phyloP scores from a whole-genome alignment of 148 eudicot genomes.

The Rhododendron mucronatum region DNA sequence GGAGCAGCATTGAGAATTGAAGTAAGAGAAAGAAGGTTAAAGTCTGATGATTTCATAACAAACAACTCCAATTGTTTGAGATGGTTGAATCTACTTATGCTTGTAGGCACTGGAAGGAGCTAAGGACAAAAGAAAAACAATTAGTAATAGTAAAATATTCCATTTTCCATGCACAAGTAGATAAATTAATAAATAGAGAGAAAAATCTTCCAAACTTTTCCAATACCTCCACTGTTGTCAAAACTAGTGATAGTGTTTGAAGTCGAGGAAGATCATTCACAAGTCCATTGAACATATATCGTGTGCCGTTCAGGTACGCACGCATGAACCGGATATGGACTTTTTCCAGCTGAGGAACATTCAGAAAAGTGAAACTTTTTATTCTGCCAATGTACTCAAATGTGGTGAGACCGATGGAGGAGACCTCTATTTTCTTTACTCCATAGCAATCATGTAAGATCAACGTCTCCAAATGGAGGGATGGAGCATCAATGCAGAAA shows the following conservation, averaged over 20 bases:
- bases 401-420: conserved; percentile 10
- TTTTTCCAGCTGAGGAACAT: conserved; percentile 12
- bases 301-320: not conserved
- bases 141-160: not conserved
- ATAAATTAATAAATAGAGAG: not conserved
- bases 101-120: not conserved
- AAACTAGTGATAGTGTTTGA: conserved; percentile 6
- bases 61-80: too few species aligned
- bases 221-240: not conserved
- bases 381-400: conserved; percentile 4
- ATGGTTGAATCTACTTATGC: too few species aligned
- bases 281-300: conserved; percentile 1
- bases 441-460: not conserved
- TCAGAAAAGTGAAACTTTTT: conserved; percentile 7
- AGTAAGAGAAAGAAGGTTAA: too few species aligned
- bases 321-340: conserved; percentile 1
- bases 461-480: conserved; percentile 8
- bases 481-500: conserved; percentile 4
- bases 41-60: too few species aligned
- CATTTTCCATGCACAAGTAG: not conserved
- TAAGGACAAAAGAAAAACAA: not conserved
- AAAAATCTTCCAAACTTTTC: not conserved
- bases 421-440: conserved; percentile 10
- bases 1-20: too few species aligned
- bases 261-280: conserved; percentile 11